Conservation (phyloP, 169 alveolate genomes). For the Eimeria necatrix region DNA sequence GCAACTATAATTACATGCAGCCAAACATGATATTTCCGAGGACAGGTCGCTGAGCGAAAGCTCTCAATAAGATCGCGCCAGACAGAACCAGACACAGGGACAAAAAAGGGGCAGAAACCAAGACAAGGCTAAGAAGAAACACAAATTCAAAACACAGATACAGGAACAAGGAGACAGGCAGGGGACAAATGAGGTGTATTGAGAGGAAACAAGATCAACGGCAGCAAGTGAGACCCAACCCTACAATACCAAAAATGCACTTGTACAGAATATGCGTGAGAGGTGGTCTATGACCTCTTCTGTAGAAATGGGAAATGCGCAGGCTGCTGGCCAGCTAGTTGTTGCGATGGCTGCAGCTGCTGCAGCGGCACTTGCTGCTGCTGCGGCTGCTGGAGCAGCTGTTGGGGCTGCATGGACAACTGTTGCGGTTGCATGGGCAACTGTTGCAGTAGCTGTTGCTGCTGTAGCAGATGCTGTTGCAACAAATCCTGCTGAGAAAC, state of each 20-base stretch:
- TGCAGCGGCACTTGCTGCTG: conserved; percentile 21
- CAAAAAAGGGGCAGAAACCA: not conserved
- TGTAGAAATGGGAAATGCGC: not conserved
- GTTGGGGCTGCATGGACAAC: not conserved
- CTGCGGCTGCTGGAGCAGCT: conserved; percentile 25
- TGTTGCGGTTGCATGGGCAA: not conserved
- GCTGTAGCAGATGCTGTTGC: conserved; percentile 48
- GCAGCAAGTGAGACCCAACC: not conserved
- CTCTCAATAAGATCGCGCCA: too few species aligned
- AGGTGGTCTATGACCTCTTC: not conserved
- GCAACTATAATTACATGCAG: too few species aligned
- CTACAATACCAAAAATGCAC: not conserved
- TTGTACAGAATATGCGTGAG: too few species aligned
- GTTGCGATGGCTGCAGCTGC: conserved; percentile 15
- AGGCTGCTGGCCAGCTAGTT: not conserved
- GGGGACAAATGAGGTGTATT: not conserved
- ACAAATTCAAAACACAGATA: not conserved
- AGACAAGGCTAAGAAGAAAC: not conserved
- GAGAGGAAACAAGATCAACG: not conserved
- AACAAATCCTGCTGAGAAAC: not conserved
- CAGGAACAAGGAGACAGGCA: not conserved
- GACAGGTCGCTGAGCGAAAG: too few species aligned
- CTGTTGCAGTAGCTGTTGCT: conserved; percentile 37
- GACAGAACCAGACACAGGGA: not conserved
- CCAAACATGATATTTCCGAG: too few species aligned